Evolutionary conservation across 2,329 filamentous ascomycete genomes (phyloP).

Genomic region (Paraconiothyrium brasiliense): DNA sequence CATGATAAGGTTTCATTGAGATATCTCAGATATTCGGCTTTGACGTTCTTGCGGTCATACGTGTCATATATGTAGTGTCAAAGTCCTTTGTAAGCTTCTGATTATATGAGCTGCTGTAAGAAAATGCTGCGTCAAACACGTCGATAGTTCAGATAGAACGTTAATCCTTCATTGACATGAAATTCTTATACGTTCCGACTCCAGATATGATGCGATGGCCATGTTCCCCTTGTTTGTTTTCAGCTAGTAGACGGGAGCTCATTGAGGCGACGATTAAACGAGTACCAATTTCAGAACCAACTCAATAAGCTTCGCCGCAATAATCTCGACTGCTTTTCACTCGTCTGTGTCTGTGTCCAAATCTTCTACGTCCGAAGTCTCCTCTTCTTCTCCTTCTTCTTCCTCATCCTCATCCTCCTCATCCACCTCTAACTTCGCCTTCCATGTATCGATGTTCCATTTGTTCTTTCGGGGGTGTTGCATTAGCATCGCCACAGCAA

Average conservation of each 20-base stretch:
- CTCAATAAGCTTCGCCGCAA: too few species aligned
- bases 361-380: too few species aligned
- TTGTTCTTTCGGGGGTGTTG: constrained; percentile 2
- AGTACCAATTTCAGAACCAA: too few species aligned
- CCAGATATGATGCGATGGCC: too few species aligned
- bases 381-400: background rate
- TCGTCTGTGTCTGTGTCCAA: too few species aligned
- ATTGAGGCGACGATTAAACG: too few species aligned
- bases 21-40: background rate
- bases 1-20: background rate
- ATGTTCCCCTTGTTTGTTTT: too few species aligned
- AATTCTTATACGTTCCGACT: too few species aligned
- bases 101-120: background rate
- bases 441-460: background rate
- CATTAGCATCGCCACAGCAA: background rate
- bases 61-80: background rate
- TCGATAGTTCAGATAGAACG: background rate
- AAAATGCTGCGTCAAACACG: background rate
- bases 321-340: too few species aligned
- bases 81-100: background rate
- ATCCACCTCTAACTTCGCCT: background rate
- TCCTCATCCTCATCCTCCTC: background rate
- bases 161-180: too few species aligned
- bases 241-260: too few species aligned
- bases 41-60: background rate